These are phyloP conservation scores for Plasmodium fragile DNA, from an alignment of 169 alveolate species.

Conservation along the genomic window DNA sequence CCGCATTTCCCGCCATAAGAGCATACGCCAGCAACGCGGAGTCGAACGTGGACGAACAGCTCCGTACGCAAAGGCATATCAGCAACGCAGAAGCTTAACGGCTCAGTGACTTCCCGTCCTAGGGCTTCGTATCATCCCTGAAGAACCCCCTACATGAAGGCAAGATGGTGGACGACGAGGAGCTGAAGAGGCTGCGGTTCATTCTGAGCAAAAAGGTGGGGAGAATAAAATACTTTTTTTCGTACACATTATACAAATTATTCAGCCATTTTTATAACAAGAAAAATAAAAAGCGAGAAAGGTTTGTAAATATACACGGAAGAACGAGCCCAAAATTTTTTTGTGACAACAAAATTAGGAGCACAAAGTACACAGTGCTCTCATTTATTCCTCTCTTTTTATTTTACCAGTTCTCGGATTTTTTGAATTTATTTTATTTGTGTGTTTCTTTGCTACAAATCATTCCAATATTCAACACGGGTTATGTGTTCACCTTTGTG, in stretches of 20 bases:
- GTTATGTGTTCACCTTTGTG: conserved; percentile 95
- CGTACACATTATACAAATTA: conserved; percentile 33
- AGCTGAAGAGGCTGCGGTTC: conserved; percentile 43
- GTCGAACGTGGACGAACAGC: not conserved
- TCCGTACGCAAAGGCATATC: not conserved
- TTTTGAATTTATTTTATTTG: conserved; percentile 95
- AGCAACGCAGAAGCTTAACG: not conserved
- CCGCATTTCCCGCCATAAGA: not conserved
- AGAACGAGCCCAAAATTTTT: conserved; percentile 85
- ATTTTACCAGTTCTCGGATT: conserved; percentile 93
- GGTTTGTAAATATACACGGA: conserved; percentile 83
- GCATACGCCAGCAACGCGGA: not conserved
- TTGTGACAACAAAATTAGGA: conserved; percentile 89
- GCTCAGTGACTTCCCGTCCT: not conserved
- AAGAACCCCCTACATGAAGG: not conserved
- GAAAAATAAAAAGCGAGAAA: conserved; percentile 78
- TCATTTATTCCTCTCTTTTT: conserved; percentile 94
- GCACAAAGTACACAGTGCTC: conserved; percentile 92
- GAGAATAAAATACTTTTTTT: conserved; percentile 50
- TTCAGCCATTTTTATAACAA: conserved; percentile 78
- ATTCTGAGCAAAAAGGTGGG: conserved; percentile 46
- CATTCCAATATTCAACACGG: conserved; percentile 93
- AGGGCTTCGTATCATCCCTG: not conserved
- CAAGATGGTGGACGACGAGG: conserved; percentile 72
- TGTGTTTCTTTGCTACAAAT: conserved; percentile 94